Conservation (phyloP, 805 yeast genomes). For the Candida boleticola region DNA sequence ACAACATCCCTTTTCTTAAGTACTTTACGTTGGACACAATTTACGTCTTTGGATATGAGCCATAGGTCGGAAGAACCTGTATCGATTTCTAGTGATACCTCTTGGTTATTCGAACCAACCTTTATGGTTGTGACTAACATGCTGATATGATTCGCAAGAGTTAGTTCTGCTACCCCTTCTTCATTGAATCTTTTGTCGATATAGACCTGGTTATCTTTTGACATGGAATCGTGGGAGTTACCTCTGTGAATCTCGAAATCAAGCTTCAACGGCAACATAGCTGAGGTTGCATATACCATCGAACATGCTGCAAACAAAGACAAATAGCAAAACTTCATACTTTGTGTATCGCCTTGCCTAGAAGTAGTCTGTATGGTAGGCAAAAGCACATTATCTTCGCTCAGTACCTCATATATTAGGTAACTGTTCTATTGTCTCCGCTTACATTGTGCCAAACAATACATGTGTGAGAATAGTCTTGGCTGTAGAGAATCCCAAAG, state of each 20-base stretch:
- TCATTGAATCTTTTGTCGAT: neutral
- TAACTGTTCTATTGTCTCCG: no score
- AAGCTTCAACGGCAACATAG: no score
- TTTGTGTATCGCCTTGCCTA: no score
- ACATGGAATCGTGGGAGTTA: neutral
- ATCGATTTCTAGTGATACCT: constrained; percentile 18
- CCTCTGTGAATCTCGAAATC: neutral
- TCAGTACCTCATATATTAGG: no score
- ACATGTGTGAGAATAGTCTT: no score
- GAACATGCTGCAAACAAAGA: no score
- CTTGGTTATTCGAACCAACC: constrained; percentile 15
- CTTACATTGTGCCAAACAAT: no score
- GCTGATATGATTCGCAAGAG: constrained; percentile 20
- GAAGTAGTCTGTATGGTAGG: no score
- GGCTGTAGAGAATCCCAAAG: no score
- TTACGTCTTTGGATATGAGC: constrained; percentile 28
- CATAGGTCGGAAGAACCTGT: constrained; percentile 28
- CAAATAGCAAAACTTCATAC: no score
- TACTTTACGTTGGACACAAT: constrained; percentile 12
- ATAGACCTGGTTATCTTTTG: neutral
- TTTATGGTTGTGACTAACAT: constrained; percentile 25
- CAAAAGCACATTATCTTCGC: no score
- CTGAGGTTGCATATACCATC: no score
- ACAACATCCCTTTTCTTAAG: neutral
- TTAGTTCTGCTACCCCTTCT: constrained; percentile 12